Percentiles rank a stretch among this genome's conserved stretches.
Conservation (phyloP, 2,329 filamentous ascomycete genomes). For the Chaetomiaceae sp. region DNA sequence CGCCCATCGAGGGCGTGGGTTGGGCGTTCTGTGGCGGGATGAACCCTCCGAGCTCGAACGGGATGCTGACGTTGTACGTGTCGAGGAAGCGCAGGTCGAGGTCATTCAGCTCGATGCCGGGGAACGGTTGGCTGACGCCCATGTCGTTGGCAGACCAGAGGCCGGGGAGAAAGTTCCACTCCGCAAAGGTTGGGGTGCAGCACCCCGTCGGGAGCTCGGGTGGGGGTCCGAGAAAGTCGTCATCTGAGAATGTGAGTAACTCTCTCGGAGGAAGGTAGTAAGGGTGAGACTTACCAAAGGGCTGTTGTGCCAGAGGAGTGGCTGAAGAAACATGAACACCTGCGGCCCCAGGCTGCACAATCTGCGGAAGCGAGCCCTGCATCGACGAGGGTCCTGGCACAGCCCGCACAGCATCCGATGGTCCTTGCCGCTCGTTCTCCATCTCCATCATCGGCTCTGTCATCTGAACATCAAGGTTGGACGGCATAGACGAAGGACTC, state of each 20-base stretch:
- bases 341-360: background rate
- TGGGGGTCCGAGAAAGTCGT: background rate
- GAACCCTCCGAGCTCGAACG: background rate
- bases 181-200: slow-evolving; percentile 2
- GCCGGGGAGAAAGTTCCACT: slow-evolving; percentile 7
- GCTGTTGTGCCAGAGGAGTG: background rate
- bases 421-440: background rate
- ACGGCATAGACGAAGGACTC: background rate
- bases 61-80: background rate
- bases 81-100: background rate
- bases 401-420: background rate
- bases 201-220: slow-evolving; percentile 1
- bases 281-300: background rate
- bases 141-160: slow-evolving; percentile 1
- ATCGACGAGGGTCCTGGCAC: background rate
- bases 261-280: background rate
- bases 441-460: background rate
- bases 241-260: background rate
- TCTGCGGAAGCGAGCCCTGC: background rate
- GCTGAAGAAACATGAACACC: background rate
- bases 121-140: background rate
- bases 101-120: slow-evolving; percentile 1
- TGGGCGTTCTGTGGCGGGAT: background rate
- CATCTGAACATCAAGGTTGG: background rate
- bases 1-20: background rate